phyloP scores from a whole-genome alignment of 2,329 filamentous ascomycete genomes.

The Fusarium sp. region DNA sequence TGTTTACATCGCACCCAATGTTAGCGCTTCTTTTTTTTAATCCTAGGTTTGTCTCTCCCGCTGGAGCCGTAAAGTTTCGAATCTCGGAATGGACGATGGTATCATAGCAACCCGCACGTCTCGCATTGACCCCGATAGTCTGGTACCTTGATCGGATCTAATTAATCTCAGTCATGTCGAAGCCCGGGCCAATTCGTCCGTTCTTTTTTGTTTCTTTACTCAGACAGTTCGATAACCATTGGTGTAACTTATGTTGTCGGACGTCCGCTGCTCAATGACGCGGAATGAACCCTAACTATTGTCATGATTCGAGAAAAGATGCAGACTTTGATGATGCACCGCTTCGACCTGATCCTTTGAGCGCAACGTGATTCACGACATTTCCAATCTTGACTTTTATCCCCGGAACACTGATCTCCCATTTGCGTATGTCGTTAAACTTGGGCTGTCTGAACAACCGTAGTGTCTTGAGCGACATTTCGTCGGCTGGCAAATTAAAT shows the following conservation, averaged over 20 bases:
- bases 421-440: conserved; percentile 50
- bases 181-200: conserved; percentile 8
- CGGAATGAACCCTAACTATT: not conserved
- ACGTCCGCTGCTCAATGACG: not conserved
- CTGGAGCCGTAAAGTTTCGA: not conserved
- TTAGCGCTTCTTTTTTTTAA: not conserved
- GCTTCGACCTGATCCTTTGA: conserved; percentile 42
- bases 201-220: not conserved
- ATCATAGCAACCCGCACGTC: conserved; percentile 15
- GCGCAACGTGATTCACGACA: conserved; percentile 63
- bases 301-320: conserved; percentile 31
- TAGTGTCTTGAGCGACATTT: conserved; percentile 47
- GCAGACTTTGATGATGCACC: not conserved
- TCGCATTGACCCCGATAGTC: conserved; percentile 7
- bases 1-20: not conserved
- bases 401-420: conserved; percentile 66
- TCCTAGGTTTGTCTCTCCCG: not conserved
- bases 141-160: conserved; percentile 4
- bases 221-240: not conserved
- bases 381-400: conserved; percentile 84
- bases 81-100: not conserved
- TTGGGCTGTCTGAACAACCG: conserved; percentile 39
- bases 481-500: conserved; percentile 63
- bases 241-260: not conserved
- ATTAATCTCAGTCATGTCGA: not conserved